Conservation (phyloP, 768 basidiomycete genomes). For the Cystobasidium tubakii region DNA sequence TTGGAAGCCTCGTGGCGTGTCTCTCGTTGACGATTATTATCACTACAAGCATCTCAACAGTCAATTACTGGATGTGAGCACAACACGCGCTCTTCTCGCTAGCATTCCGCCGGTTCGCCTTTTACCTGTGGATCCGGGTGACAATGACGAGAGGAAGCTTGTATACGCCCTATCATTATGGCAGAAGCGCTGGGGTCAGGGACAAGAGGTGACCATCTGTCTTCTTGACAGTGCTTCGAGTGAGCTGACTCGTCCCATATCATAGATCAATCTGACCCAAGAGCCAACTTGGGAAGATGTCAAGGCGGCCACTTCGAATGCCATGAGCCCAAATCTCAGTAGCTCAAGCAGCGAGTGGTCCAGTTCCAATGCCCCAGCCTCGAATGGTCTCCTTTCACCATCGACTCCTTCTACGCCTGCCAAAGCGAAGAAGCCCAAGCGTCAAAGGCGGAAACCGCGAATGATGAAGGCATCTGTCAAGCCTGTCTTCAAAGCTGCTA, state of each 20-base stretch:
- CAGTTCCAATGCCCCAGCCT: neutral
- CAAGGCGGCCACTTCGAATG: slow-evolving; percentile 47
- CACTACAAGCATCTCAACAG: slow-evolving; percentile 66
- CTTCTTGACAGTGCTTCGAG: slow-evolving; percentile 29
- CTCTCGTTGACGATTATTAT: slow-evolving; percentile 78
- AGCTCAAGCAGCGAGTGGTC: neutral
- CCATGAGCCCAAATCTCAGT: slow-evolving; percentile 38
- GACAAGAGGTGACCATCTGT: slow-evolving; percentile 59
- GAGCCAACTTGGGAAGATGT: slow-evolving; percentile 61
- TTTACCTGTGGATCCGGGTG: slow-evolving; percentile 29
- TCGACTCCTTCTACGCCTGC: neutral
- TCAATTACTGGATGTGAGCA: slow-evolving; percentile 81
- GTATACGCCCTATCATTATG: slow-evolving; percentile 68
- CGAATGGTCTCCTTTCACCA: neutral
- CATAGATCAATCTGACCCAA: slow-evolving; percentile 73
- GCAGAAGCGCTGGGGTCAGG: slow-evolving; percentile 74
- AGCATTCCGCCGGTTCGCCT: slow-evolving; percentile 38
- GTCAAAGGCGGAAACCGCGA: slow-evolving; percentile 5
- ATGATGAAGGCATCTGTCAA: neutral
- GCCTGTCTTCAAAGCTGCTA: slow-evolving; percentile 52
- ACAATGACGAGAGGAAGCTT: slow-evolving; percentile 49
- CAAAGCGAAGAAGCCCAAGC: neutral
- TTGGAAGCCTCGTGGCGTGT: slow-evolving; percentile 84
- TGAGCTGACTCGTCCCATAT: slow-evolving; percentile 24
- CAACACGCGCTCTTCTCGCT: slow-evolving; percentile 69